These are phyloP conservation scores for Bipolaris gigantea DNA, from an alignment of 2,329 filamentous ascomycete genomes.

Conservation along the genomic window DNA sequence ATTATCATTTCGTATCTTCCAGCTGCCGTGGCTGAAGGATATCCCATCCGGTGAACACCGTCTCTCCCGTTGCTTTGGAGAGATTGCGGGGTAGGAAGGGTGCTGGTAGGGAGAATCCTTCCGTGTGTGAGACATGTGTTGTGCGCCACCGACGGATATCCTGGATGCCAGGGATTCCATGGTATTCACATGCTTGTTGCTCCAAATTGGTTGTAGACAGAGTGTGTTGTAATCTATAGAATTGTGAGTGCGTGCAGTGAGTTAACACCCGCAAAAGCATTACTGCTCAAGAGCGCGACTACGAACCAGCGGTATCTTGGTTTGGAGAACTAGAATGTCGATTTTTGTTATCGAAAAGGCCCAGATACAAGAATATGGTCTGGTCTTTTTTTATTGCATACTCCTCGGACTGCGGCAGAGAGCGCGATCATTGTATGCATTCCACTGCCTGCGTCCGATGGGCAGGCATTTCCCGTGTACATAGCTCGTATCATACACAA, in stretches of 20 bases:
- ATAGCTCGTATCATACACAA: background rate
- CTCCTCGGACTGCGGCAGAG: background rate
- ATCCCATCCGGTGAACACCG: conserved; percentile 1
- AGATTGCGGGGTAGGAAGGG: background rate
- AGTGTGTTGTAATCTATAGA: background rate
- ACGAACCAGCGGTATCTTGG: no score
- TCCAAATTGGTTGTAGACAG: background rate
- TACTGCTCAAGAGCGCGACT: background rate
- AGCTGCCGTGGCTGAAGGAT: background rate
- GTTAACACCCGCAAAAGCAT: background rate
- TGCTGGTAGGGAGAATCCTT: background rate
- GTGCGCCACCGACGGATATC: conserved; percentile 4
- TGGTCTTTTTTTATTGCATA: background rate
- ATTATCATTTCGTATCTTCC: background rate
- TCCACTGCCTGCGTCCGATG: background rate
- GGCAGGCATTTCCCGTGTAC: background rate
- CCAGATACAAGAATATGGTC: background rate
- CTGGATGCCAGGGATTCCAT: background rate
- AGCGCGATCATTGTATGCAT: background rate
- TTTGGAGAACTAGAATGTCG: background rate
- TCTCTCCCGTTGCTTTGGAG: background rate
- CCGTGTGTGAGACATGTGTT: conserved; percentile 3
- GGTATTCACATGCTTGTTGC: background rate
- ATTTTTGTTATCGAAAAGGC: background rate
- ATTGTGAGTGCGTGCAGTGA: background rate